Conservation (phyloP, 192 early-diverging fungal species). For the Radiomyces spectabilis region DNA sequence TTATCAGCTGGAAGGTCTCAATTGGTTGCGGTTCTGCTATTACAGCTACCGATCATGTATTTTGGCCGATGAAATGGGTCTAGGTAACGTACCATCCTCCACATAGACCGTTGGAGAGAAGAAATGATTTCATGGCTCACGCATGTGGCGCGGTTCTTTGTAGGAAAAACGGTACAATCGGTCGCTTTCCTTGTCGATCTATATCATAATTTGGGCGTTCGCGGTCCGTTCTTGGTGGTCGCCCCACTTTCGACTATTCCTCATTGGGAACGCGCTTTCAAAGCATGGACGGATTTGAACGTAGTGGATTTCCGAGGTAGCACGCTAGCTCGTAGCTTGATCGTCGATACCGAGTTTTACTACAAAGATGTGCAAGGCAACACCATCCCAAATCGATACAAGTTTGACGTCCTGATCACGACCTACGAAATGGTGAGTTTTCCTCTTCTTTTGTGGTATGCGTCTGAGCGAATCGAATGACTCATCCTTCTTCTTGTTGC, state of each 20-base stretch:
- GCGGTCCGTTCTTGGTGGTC: slow-evolving; percentile 70
- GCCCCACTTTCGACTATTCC: slow-evolving; percentile 45
- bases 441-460: slow-evolving; percentile 29
- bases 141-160: slow-evolving; percentile 53
- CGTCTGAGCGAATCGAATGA: slow-evolving; percentile 35
- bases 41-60: slow-evolving; percentile 73
- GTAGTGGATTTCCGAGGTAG: slow-evolving; percentile 71
- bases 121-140: slow-evolving; percentile 2
- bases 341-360: slow-evolving; percentile 79
- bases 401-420: slow-evolving; percentile 55
- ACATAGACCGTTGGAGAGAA: too few species aligned
- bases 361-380: slow-evolving; percentile 49
- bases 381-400: slow-evolving; percentile 40
- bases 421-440: slow-evolving; percentile 48
- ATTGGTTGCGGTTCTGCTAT: slow-evolving; percentile 80
- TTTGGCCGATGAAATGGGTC: slow-evolving; percentile 89
- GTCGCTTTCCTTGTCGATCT: slow-evolving; percentile 69
- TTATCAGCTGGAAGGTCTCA: slow-evolving; percentile 80
- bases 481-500: slow-evolving; percentile 27
- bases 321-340: slow-evolving; percentile 57
- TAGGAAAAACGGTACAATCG: slow-evolving; percentile 73
- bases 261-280: slow-evolving; percentile 65
- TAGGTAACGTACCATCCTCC: slow-evolving; percentile 58
- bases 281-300: slow-evolving; percentile 70
- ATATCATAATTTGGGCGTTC: slow-evolving; percentile 48